Percentiles rank a stretch among this genome's conserved stretches.
Evolutionary conservation across 164 flowering plant species (phyloP).

Genomic region (Nymphaea thermarum): DNA sequence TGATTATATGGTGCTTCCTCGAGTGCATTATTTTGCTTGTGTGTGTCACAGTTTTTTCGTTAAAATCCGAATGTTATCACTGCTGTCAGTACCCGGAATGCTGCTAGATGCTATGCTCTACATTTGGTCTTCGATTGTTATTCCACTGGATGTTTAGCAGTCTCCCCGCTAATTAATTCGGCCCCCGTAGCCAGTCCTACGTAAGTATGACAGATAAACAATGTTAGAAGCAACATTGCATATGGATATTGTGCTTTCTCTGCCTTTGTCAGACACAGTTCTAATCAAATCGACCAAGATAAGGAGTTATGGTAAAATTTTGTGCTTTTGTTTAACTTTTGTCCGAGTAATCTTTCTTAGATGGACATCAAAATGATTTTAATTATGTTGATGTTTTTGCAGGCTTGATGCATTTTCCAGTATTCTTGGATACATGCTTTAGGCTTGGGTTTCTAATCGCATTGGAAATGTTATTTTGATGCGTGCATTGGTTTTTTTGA

Average conservation of each 20-base stretch:
- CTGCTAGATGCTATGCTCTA: not conserved
- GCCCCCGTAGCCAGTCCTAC: not conserved
- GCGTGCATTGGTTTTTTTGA: slow-evolving; percentile 15
- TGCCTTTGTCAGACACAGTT: not conserved
- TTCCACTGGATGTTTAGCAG: not conserved
- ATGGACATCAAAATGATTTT: slow-evolving; percentile 18
- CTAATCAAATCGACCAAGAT: slow-evolving; percentile 1
- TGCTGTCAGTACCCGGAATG: not conserved
- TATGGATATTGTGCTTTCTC: not conserved
- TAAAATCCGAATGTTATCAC: not conserved
- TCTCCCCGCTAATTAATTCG: not conserved
- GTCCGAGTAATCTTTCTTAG: slow-evolving; percentile 4
- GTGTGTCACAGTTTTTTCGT: not conserved
- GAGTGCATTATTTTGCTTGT: not conserved
- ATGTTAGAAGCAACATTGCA: not conserved
- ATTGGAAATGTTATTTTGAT: slow-evolving; percentile 15
- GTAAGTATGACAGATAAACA: not conserved
- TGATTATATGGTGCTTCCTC: not conserved
- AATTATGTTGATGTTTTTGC: slow-evolving; percentile 51
- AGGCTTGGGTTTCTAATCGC: slow-evolving; percentile 28
- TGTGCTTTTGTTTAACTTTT: slow-evolving; percentile 8
- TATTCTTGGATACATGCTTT: slow-evolving; percentile 36
- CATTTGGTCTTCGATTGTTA: not conserved
- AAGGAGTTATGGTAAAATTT: slow-evolving; percentile 8
- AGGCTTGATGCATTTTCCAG: slow-evolving; percentile 28